These are phyloP conservation scores for Candida arabinofermentans DNA, from an alignment of 805 yeast genomes.

Conservation along the genomic window DNA sequence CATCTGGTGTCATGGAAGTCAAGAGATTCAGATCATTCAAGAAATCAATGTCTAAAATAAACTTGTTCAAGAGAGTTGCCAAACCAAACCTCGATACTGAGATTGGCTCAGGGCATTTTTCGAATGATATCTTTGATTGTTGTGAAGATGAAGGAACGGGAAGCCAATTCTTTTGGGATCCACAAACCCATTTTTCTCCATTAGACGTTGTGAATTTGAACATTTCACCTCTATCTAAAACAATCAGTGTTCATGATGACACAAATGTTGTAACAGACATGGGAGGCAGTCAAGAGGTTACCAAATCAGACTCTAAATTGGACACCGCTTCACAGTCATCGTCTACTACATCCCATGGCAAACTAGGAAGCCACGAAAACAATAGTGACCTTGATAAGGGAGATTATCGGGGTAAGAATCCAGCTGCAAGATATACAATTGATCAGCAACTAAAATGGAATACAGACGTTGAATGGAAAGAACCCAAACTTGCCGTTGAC, in stretches of 20 bases:
- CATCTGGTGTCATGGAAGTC: no score
- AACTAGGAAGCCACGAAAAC: not conserved
- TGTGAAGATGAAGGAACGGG: not conserved
- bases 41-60: no score
- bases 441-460: conserved; percentile 16
- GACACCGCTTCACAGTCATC: no score
- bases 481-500: conserved; percentile 19
- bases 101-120: no score
- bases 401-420: not conserved
- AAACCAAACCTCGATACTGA: no score
- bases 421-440: conserved; percentile 10
- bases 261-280: not conserved
- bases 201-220: conserved; percentile 14
- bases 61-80: no score
- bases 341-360: no score
- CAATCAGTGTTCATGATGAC: no score
- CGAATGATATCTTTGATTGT: no score
- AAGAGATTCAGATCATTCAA: no score
- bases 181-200: conserved; percentile 15
- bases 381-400: not conserved
- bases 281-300: not conserved
- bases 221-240: conserved; percentile 8
- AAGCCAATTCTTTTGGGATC: conserved; percentile 11
- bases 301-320: no score
- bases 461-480: conserved; percentile 14